phyloP scores from a whole-genome alignment of 805 yeast genomes.

The Nadsonia fulvescens region DNA sequence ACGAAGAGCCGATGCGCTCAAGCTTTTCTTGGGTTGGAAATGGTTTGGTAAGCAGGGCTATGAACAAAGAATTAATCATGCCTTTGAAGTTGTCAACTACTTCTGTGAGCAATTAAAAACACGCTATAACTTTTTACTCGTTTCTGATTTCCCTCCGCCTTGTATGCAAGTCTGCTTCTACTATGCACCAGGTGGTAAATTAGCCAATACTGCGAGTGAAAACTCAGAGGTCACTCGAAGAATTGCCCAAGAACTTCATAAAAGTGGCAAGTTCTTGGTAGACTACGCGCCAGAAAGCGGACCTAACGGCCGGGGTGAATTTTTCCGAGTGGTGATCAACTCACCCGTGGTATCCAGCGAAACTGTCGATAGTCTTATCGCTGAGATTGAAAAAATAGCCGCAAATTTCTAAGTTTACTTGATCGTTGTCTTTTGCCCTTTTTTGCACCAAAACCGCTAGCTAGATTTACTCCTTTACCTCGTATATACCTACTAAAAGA shows the following conservation, averaged over 20 bases:
- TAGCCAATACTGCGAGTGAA: slow-evolving; percentile 16
- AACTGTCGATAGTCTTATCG: slow-evolving; percentile 29
- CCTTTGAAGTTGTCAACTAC: slow-evolving; percentile 45
- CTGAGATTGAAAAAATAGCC: slow-evolving; percentile 22
- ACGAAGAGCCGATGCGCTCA: slow-evolving; percentile 64
- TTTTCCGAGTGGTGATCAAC: slow-evolving; percentile 70
- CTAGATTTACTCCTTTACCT: no score
- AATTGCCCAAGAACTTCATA: slow-evolving; percentile 43
- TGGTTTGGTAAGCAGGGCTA: slow-evolving; percentile 60
- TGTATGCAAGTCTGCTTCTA: slow-evolving; percentile 76
- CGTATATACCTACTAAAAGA: no score
- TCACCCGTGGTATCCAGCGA: slow-evolving; percentile 37
- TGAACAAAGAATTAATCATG: slow-evolving; percentile 50
- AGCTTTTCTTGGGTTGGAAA: slow-evolving; percentile 64
- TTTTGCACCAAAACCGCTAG: no score
- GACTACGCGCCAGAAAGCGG: slow-evolving; percentile 55
- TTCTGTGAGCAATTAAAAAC: slow-evolving; percentile 29
- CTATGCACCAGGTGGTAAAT: slow-evolving; percentile 30
- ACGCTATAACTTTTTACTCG: slow-evolving; percentile 32
- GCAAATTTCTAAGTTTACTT: no score
- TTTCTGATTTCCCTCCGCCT: slow-evolving; percentile 44
- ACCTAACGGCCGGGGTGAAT: slow-evolving; percentile 42
- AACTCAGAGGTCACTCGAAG: slow-evolving; percentile 41
- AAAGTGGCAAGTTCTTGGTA: slow-evolving; percentile 46
- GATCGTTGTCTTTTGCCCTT: no score